Evolutionary conservation across 495 filamentous ascomycete species (phyloP), one percentile per base, ranked within the genome.

Genomic region (Penicillium paradoxum): DNA sequence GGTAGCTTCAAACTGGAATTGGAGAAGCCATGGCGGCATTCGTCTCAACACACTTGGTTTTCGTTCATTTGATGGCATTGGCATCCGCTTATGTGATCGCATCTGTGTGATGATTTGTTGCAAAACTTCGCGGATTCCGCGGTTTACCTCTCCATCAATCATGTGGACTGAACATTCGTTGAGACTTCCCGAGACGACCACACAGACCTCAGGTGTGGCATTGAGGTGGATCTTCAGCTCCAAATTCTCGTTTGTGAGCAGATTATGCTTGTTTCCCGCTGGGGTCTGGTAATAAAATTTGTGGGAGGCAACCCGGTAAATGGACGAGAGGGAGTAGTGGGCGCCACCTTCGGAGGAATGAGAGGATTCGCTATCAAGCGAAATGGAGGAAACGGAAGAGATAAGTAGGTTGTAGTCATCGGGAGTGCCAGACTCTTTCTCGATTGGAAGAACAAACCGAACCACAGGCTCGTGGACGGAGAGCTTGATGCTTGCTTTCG

Each of bases 381-480:
- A 91, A 29, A 97, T 83, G 0, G 91, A 96, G 0, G 93, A 97
- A 33, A 95, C 86, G 27, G 90, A 90, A 6, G 87, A 93, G 22
- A 99, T 96, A 21, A 99, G 85, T 10, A 99, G 79, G 62, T 97
- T 95, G 55, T 90, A 96, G 55, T 96, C 90, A 41, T 79, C 83
- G 21, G 64, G 64, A 51, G 64, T 68, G 18, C 72, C 68, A 40
- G 83, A 81, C 10, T 82, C 75, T 52, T 89, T 84, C 46, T 83
- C 77, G 0, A 85, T 81, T 7, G 91, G 92, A 24, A 99, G 78
- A 1, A 90, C 78, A 58, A 97, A 90, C 57, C 93, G 84, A 57
- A 96, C 61, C 13, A 97, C 95, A 1, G 93, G 93, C 66, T 99
- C 95, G 58, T 97, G 92, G 61, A 99, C 84, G 3, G 92, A 96